Evolutionary conservation across 805 yeast genomes (phyloP), one percentile per base, ranked within the genome.

Genomic region (Saccharomycopsis lassenensis): DNA sequence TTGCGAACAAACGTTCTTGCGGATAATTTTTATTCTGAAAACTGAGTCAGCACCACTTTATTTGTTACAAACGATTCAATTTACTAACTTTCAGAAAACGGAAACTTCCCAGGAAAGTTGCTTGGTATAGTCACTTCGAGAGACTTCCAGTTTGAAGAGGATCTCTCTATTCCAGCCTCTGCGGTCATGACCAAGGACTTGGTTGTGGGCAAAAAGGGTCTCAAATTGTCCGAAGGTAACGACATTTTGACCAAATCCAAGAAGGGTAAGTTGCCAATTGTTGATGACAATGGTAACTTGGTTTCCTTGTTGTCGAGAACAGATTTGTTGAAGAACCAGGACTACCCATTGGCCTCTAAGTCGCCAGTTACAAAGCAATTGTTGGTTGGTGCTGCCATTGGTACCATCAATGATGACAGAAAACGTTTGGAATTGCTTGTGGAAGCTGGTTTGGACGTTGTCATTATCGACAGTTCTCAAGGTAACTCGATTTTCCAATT

Each of bases 301-400:
- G 80, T 87, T 36, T 79, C 95, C 33, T 72, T 91, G 67, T 68
- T 91, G 48, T 85, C 96, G 27, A 81, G 95, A 69, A 85, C 95
- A 44, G 98, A 91, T 64, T 77, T 91, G 67, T 93, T 85, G 71
- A 91, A 91, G 73, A 91, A 91, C 67, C 79, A 80, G 66, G 71
- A 74, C 58, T 91, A 71, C 70, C 98, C 98, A 52, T 68, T 77
- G 48, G 98, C 98, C 39, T 86, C 96, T 47, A 91, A 91, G 67
- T 82, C 95, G 24, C 77, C 77, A 53, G 68, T 77, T 50, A 83
- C 97, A 36, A 91, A 91, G 71, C 98, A 91, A 69, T 73, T 91
- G 58, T 71, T 91, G 55, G 85, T 95, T 73, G 98, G 97, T 72
- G 98, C 98, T 52, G 93, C 98, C 46, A 76, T 91, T 56, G 98